Evolutionary conservation across 2,329 filamentous ascomycete species (phyloP).

Genomic region (Colletotrichum liriopes): DNA sequence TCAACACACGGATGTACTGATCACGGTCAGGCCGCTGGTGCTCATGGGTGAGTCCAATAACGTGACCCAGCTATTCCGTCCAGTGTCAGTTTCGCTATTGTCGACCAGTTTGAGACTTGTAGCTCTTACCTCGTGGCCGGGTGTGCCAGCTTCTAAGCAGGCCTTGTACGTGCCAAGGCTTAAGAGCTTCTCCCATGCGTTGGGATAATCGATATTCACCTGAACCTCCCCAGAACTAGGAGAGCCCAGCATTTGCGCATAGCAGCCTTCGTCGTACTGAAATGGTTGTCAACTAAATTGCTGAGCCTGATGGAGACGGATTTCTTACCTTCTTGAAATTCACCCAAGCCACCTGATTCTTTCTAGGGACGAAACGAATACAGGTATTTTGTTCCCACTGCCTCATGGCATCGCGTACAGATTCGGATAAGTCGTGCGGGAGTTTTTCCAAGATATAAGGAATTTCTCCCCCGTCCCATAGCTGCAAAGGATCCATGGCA

Average conservation of each 20-base stretch:
- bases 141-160: background rate
- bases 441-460: slow-evolving; percentile 17
- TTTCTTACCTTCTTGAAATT: slow-evolving; percentile 22
- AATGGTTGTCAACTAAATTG: background rate
- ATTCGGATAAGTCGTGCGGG: slow-evolving; percentile 19
- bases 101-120: no score
- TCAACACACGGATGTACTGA: background rate
- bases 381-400: slow-evolving; percentile 24
- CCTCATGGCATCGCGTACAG: slow-evolving; percentile 21
- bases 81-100: background rate
- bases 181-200: background rate
- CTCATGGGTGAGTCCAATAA: slow-evolving; percentile 27
- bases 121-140: slow-evolving; percentile 1
- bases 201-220: slow-evolving; percentile 19
- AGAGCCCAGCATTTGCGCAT: background rate
- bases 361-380: slow-evolving; percentile 21
- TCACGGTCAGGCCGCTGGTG: slow-evolving; percentile 29
- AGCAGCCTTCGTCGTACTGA: slow-evolving; percentile 8
- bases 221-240: background rate
- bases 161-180: accelerated
- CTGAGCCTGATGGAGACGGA: no score
- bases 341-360: background rate
- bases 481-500: background rate
- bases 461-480: slow-evolving; percentile 5
- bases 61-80: slow-evolving; percentile 2